These are phyloP conservation scores for Voacanga thouarsii DNA, from an alignment of 257 asterid genomes.

Conservation along the genomic window DNA sequence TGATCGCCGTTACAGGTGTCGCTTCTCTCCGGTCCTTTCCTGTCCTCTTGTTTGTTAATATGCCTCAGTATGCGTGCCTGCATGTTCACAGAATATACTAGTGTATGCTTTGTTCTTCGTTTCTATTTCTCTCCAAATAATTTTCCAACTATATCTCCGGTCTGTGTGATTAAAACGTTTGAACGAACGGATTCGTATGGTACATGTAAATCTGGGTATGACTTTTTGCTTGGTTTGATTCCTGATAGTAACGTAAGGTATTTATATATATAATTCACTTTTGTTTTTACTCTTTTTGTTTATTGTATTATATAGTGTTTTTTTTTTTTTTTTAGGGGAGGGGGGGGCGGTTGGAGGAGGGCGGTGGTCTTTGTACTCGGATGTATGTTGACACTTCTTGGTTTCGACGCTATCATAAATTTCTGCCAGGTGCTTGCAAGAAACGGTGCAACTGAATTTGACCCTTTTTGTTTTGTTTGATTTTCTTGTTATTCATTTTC, in stretches of 20 bases:
- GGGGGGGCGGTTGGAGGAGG: no score
- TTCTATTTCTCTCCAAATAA: neutral
- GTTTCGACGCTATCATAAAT: neutral
- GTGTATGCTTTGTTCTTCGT: neutral
- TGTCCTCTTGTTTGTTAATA: neutral
- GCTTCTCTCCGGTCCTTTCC: neutral
- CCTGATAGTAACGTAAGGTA: constrained; percentile 8
- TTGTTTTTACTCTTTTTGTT: constrained; percentile 3
- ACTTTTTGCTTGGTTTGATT: neutral
- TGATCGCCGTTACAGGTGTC: constrained; percentile 44
- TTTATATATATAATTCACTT: neutral
- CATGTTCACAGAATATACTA: neutral
- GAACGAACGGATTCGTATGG: neutral
- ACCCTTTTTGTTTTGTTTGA: neutral
- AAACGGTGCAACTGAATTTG: neutral
- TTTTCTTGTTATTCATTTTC: neutral
- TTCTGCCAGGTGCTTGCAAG: neutral
- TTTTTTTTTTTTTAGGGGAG: no score
- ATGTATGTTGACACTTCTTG: neutral
- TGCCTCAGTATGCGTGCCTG: neutral
- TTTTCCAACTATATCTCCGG: neutral
- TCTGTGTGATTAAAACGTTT: neutral
- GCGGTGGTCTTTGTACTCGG: neutral
- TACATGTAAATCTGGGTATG: neutral
- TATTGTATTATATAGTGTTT: neutral